These are phyloP conservation scores for Colletotrichum musae DNA, from an alignment of 2,329 filamentous ascomycete species.

Conservation along the genomic window DNA sequence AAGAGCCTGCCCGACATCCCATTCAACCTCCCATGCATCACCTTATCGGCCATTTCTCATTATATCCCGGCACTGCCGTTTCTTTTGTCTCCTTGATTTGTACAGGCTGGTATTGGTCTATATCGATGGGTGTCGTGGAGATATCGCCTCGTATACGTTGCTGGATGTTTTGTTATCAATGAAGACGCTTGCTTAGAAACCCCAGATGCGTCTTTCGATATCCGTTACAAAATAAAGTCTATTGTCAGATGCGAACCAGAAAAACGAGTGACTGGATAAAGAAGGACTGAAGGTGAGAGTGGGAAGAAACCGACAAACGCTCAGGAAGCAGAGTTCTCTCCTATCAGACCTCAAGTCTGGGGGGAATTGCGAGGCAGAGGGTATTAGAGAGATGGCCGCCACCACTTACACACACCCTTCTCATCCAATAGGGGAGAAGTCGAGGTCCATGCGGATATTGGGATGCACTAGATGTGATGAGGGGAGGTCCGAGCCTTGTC, in stretches of 20 bases:
- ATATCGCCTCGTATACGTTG: background rate
- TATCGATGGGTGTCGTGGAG: background rate
- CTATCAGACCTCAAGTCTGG: background rate
- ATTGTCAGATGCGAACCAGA: background rate
- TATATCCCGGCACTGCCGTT: slow-evolving; percentile 22
- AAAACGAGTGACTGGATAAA: slow-evolving; percentile 26
- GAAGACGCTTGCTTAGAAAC: slow-evolving; percentile 13
- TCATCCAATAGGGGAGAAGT: background rate
- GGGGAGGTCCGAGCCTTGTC: slow-evolving; percentile 33
- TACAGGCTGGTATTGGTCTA: too few species aligned
- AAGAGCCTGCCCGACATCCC: slow-evolving; percentile 11
- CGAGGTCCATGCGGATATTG: slow-evolving; percentile 39
- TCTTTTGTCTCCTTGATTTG: background rate
- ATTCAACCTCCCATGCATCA: slow-evolving; percentile 18
- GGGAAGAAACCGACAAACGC: background rate
- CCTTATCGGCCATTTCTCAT: slow-evolving; percentile 33
- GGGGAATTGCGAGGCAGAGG: slow-evolving; percentile 25
- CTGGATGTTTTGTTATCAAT: background rate
- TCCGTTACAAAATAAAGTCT: background rate
- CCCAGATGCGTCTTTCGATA: slow-evolving; percentile 5
- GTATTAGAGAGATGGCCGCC: slow-evolving; percentile 36
- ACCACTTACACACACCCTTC: background rate
- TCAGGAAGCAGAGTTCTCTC: slow-evolving; percentile 8
- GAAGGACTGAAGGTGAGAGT: background rate
- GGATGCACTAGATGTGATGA: slow-evolving; percentile 38